Evolutionary conservation across 768 basidiomycete genomes (phyloP).

Genomic region (Hypholoma fasciculare): DNA sequence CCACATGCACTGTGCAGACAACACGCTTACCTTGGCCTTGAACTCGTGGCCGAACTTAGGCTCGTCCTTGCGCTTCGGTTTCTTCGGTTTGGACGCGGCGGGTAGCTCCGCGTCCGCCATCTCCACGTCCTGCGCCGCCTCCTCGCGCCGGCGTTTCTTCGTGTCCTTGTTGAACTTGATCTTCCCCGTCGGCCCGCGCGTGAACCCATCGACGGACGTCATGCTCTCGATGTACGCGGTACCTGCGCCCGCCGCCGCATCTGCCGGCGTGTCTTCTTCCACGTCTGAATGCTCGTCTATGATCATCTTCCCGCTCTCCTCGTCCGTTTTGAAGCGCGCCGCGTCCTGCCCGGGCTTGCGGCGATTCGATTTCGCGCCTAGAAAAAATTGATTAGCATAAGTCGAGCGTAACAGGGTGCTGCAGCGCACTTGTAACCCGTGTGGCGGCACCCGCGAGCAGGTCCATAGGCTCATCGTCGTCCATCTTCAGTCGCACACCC

Average conservation of each 20-base stretch:
- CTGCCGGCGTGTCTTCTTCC: conserved; percentile 38
- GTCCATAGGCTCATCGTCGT: conserved; percentile 95
- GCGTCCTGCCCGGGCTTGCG: conserved; percentile 85
- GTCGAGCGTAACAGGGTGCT: background rate
- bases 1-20: background rate
- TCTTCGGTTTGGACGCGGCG: conserved; percentile 40
- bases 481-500: conserved; percentile 73
- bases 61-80: conserved; percentile 48
- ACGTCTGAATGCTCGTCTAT: conserved; percentile 60
- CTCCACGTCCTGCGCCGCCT: conserved; percentile 72
- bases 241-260: conserved; percentile 50
- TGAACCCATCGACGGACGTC: conserved; percentile 88
- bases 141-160: conserved; percentile 82
- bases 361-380: conserved; percentile 47
- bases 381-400: conserved; percentile 1
- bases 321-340: conserved; percentile 83
- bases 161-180: conserved; percentile 97
- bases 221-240: conserved; percentile 82
- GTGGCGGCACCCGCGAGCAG: conserved; percentile 79
- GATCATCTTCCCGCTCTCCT: conserved; percentile 78
- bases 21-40: conserved; percentile 81
- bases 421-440: conserved; percentile 63
- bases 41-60: conserved; percentile 79
- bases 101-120: conserved; percentile 25
- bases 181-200: conserved; percentile 77